Evolutionary conservation across 73 alveolate species (phyloP).

Genomic region (Paramecium sonneborni): DNA sequence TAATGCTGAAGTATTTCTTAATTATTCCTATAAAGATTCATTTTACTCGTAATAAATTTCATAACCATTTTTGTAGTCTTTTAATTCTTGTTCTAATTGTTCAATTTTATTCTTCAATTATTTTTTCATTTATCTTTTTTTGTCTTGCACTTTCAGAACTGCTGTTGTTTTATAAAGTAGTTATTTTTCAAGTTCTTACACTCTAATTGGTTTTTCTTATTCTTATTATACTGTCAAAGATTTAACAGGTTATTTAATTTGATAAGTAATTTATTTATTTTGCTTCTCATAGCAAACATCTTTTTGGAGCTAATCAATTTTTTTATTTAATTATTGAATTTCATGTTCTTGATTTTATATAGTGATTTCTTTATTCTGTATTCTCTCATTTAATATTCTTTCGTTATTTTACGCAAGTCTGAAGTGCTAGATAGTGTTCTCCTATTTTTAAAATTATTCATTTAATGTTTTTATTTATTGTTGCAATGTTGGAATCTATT

Average conservation of each 20-base stretch:
- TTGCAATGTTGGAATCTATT: not conserved
- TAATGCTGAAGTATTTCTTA: not conserved
- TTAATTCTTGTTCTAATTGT: not conserved
- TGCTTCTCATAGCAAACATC: not conserved
- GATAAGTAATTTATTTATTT: not conserved
- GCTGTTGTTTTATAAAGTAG: not conserved
- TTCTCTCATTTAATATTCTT: not conserved
- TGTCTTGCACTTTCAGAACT: not conserved
- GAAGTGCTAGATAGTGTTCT: not conserved
- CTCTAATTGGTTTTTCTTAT: not conserved
- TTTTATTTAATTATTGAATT: not conserved
- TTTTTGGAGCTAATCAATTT: not conserved
- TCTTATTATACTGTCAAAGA: not conserved
- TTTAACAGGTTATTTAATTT: constrained; percentile 19
- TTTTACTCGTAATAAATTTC: not conserved
- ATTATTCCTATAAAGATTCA: not conserved
- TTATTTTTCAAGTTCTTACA: constrained; percentile 10
- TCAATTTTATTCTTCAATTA: not conserved
- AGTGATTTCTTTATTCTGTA: not conserved
- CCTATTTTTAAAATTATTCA: not conserved
- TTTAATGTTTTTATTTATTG: not conserved
- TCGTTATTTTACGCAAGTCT: not conserved
- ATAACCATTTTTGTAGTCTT: constrained; percentile 1
- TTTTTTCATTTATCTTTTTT: not conserved
- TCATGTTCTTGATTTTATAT: not conserved